Conservation (phyloP, 106 monocot genomes). For the Dioscorea zingiberensis region DNA sequence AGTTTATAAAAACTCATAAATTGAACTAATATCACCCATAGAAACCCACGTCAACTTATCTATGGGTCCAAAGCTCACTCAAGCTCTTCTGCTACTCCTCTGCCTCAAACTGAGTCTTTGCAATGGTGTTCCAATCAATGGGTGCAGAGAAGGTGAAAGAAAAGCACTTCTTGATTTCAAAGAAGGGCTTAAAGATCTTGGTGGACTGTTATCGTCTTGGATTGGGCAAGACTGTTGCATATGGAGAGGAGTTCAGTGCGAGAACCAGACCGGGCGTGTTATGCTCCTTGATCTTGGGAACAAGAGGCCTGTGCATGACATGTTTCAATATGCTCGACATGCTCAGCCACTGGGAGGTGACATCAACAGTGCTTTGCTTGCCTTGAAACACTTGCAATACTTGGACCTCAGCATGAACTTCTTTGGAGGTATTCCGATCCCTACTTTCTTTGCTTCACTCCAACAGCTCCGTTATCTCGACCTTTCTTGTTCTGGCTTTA, state of each 20-base stretch:
- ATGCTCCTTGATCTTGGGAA: too few relatives aligned
- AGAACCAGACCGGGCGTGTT: constrained; percentile 14
- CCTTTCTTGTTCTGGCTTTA: constrained; percentile 10
- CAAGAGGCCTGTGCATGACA: too few relatives aligned
- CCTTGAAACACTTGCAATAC: constrained; percentile 6
- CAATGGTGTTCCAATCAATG: not conserved
- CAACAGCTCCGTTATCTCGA: constrained; percentile 24
- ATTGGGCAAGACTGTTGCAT: constrained; percentile 12
- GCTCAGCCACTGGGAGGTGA: not conserved
- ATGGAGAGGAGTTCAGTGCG: constrained; percentile 28
- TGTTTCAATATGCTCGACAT: too few relatives aligned
- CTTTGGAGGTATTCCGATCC: constrained; percentile 7
- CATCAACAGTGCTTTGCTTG: constrained; percentile 14
- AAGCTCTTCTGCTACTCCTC: too few relatives aligned
- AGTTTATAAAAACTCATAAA: too few relatives aligned
- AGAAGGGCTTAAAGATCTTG: constrained; percentile 6
- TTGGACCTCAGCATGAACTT: constrained; percentile 27
- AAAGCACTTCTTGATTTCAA: constrained; percentile 23
- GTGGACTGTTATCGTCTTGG: constrained; percentile 17
- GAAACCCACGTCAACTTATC: too few relatives aligned
- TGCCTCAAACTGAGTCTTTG: not conserved
- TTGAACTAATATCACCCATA: too few relatives aligned
- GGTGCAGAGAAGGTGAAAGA: constrained; percentile 12
- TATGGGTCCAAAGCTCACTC: too few relatives aligned
- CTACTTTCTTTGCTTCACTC: constrained; percentile 19